Evolutionary conservation across 768 basidiomycete genomes (phyloP).

Genomic region (Boletellus ananas): DNA sequence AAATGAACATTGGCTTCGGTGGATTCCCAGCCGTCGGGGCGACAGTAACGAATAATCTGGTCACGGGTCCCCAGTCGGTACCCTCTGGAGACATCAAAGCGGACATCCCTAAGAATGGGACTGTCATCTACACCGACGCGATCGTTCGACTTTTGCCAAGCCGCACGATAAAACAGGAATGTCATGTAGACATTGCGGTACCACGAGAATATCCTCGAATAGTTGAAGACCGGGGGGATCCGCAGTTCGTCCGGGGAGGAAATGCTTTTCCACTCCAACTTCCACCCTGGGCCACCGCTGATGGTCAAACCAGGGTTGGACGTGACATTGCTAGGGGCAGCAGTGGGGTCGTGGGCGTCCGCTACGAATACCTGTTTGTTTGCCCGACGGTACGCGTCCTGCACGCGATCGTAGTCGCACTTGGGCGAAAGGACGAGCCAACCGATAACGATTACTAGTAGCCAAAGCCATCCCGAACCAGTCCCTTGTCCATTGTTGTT

Average conservation of each 20-base stretch:
- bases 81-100: slow-evolving; percentile 1
- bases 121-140: slow-evolving; percentile 1
- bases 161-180: slow-evolving; percentile 17
- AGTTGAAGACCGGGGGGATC: slow-evolving; percentile 26
- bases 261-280: not conserved
- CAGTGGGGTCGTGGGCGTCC: not conserved
- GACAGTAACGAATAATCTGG: slow-evolving; percentile 23
- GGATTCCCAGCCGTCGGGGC: slow-evolving; percentile 1
- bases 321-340: not conserved
- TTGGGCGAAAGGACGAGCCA: slow-evolving; percentile 42
- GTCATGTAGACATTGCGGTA: slow-evolving; percentile 11
- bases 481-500: slow-evolving; percentile 36
- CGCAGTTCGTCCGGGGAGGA: slow-evolving; percentile 23
- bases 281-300: not conserved
- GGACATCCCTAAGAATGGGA: not conserved
- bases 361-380: slow-evolving; percentile 4
- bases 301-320: slow-evolving; percentile 17
- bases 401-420: slow-evolving; percentile 33
- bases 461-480: slow-evolving; percentile 43
- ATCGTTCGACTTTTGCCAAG: slow-evolving; percentile 5
- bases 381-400: slow-evolving; percentile 12
- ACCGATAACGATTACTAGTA: slow-evolving; percentile 38
- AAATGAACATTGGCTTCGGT: slow-evolving; percentile 3
- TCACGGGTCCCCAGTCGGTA: slow-evolving; percentile 17
- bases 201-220: slow-evolving; percentile 23